phyloP scores from a whole-genome alignment of 148 eudicot genomes.

The Rhododendron molle region DNA sequence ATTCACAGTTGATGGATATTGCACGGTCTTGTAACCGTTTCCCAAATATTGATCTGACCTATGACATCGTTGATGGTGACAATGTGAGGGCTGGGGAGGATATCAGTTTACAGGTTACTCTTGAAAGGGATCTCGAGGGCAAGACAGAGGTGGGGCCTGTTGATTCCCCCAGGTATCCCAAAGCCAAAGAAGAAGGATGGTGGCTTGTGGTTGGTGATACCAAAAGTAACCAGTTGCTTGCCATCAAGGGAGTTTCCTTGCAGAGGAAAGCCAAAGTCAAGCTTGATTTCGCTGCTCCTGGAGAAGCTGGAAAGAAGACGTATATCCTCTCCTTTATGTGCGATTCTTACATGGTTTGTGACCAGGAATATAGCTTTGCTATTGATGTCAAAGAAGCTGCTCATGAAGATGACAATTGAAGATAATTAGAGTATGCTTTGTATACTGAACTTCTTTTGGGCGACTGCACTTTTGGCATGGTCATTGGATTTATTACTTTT shows the following conservation, averaged over 20 bases:
- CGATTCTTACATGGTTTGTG: slow-evolving; percentile 84
- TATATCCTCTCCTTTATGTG: slow-evolving; percentile 75
- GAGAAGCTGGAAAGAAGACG: slow-evolving; percentile 49
- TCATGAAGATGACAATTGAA: slow-evolving; percentile 12
- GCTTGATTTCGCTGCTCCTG: slow-evolving; percentile 51
- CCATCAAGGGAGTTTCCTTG: slow-evolving; percentile 64
- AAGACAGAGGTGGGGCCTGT: slow-evolving; percentile 63
- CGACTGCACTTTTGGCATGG: neutral
- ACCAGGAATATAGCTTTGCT: slow-evolving; percentile 67
- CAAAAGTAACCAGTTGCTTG: slow-evolving; percentile 64
- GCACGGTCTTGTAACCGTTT: slow-evolving; percentile 73
- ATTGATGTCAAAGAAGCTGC: slow-evolving; percentile 9
- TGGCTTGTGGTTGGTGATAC: slow-evolving; percentile 84
- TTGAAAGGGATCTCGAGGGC: slow-evolving; percentile 70
- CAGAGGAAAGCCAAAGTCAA: slow-evolving; percentile 72
- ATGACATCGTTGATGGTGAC: slow-evolving; percentile 45
- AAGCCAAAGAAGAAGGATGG: slow-evolving; percentile 82
- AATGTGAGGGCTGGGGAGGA: slow-evolving; percentile 51
- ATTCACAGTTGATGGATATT: slow-evolving; percentile 63
- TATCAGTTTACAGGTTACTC: slow-evolving; percentile 47
- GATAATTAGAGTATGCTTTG: neutral
- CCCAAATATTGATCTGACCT: slow-evolving; percentile 69
- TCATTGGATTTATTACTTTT: neutral
- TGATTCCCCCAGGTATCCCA: slow-evolving; percentile 70
- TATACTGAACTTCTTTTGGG: neutral